Conservation (phyloP, 495 filamentous ascomycete genomes). For the Hypoxylon perforatum region DNA sequence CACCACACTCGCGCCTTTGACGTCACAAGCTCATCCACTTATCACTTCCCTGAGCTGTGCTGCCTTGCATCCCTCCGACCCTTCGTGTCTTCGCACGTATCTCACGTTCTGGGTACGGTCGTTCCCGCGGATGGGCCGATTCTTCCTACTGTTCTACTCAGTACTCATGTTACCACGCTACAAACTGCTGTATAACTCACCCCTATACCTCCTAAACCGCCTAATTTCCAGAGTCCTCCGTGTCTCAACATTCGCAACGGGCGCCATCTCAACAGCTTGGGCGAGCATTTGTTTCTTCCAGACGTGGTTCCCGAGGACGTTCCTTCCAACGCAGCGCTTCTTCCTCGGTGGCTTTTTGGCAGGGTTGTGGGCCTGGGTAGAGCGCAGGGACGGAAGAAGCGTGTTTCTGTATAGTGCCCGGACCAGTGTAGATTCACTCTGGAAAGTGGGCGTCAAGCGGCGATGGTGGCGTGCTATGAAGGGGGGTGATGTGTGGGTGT, state of each 20-base stretch:
- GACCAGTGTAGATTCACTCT: conserved; percentile 78
- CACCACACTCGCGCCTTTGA: conserved; percentile 76
- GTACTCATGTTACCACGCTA: conserved; percentile 73
- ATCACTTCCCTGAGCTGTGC: conserved; percentile 88
- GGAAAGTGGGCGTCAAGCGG: conserved; percentile 91
- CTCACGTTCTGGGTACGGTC: conserved; percentile 82
- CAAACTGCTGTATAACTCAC: conserved; percentile 71
- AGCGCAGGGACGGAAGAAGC: conserved; percentile 67
- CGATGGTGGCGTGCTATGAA: conserved; percentile 83
- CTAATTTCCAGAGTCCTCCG: conserved; percentile 72
- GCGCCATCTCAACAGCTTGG: conserved; percentile 84
- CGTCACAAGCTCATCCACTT: conserved; percentile 83
- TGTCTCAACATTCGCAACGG: conserved; percentile 78
- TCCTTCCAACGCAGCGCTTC: conserved; percentile 84
- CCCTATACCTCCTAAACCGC: conserved; percentile 70
- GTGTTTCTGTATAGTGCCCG: conserved; percentile 79
- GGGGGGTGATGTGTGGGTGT: conserved; percentile 84
- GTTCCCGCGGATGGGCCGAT: conserved; percentile 79
- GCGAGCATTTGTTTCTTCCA: conserved; percentile 89
- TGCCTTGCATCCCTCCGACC: conserved; percentile 86
- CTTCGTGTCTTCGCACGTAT: conserved; percentile 87
- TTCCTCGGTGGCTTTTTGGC: conserved; percentile 88
- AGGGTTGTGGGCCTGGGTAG: conserved; percentile 83
- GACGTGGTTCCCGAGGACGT: conserved; percentile 74
- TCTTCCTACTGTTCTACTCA: conserved; percentile 77